Conservation (phyloP, 352 stramenopile species). For the Hyaloperonospora arabidopsidis region DNA sequence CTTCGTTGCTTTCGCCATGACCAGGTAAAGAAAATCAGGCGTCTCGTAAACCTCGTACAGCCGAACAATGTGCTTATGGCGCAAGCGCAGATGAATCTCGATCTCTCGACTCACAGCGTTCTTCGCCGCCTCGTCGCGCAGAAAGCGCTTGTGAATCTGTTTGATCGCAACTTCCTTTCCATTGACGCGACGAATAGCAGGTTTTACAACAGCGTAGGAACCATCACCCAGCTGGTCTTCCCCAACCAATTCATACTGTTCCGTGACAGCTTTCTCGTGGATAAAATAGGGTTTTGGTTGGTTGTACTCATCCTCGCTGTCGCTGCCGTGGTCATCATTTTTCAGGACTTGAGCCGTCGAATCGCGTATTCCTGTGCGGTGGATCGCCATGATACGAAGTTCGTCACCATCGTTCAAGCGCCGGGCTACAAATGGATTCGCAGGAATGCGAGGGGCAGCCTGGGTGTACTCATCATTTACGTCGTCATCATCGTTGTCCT, state of each 20-base stretch:
- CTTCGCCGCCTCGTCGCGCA: conserved; percentile 85
- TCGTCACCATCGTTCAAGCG: conserved; percentile 74
- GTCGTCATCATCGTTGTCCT: conserved; percentile 36
- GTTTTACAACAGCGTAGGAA: conserved; percentile 84
- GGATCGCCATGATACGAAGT: conserved; percentile 77
- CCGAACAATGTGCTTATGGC: conserved; percentile 88
- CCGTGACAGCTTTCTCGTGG: conserved; percentile 77
- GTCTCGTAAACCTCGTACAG: conserved; percentile 91
- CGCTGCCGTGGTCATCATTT: conserved; percentile 26
- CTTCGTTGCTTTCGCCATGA: conserved; percentile 88
- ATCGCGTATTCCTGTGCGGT: conserved; percentile 55
- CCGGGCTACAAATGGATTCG: conserved; percentile 78
- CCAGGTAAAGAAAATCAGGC: conserved; percentile 84
- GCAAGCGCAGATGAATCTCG: conserved; percentile 87
- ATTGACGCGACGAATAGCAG: conserved; percentile 70
- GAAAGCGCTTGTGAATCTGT: conserved; percentile 89
- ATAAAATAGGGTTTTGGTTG: conserved; percentile 85
- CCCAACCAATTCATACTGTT: conserved; percentile 81
- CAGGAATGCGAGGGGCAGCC: conserved; percentile 56
- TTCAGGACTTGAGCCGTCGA: conserved; percentile 49
- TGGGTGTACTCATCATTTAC: conserved; percentile 69
- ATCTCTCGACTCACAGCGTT: conserved; percentile 87
- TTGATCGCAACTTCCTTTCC: conserved; percentile 88
- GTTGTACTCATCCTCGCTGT: conserved; percentile 55
- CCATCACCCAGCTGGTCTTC: conserved; percentile 83